These are phyloP conservation scores for Trametes cubensis DNA, from an alignment of 768 basidiomycete species.

Conservation along the genomic window DNA sequence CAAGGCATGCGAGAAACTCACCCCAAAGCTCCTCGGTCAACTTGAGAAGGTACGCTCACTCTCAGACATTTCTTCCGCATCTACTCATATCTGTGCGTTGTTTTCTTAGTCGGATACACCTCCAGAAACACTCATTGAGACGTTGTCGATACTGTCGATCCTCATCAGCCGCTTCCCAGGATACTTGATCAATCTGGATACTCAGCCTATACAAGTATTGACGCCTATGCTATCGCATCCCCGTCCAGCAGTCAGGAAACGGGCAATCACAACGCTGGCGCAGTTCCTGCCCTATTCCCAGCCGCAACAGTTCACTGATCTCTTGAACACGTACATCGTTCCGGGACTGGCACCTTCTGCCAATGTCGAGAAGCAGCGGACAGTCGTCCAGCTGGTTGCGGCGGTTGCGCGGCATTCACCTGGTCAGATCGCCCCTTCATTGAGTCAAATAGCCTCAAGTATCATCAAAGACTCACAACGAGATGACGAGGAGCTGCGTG, in stretches of 20 bases:
- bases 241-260: conserved; percentile 88
- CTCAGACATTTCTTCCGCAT: background rate
- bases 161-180: conserved; percentile 83
- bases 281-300: conserved; percentile 80
- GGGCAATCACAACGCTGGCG: conserved; percentile 83
- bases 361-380: conserved; percentile 70
- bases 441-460: conserved; percentile 68
- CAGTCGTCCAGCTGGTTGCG: conserved; percentile 77
- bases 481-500: conserved; percentile 84
- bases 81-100: conserved; percentile 4
- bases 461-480: conserved; percentile 68
- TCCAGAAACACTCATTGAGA: conserved; percentile 82
- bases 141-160: conserved; percentile 83
- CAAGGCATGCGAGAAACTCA: conserved; percentile 81
- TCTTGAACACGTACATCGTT: conserved; percentile 61
- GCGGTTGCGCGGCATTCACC: conserved; percentile 80
- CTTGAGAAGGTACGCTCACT: conserved; percentile 63
- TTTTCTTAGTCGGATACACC: conserved; percentile 59
- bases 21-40: conserved; percentile 80
- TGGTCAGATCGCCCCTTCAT: conserved; percentile 59
- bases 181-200: conserved; percentile 58
- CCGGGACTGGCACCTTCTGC: conserved; percentile 58
- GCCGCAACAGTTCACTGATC: conserved; percentile 58
- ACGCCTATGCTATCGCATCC: conserved; percentile 73
- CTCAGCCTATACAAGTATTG: conserved; percentile 66